Conservation (phyloP, 106 monocot species). For the Dendrobium catenatum region DNA sequence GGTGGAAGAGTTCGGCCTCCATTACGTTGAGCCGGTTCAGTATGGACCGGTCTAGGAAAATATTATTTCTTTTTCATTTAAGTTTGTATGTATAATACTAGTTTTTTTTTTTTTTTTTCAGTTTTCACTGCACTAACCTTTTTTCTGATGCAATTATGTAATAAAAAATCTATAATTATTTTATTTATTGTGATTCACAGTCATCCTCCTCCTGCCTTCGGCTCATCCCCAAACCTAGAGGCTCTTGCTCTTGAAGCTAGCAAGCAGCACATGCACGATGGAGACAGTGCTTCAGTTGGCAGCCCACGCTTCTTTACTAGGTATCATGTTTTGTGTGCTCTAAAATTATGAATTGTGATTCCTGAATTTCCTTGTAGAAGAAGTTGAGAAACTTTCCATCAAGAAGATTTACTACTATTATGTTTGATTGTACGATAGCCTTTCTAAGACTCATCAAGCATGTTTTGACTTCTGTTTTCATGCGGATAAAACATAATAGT, state of each 20-base stretch:
- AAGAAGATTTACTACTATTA: no score
- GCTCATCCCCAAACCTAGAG: slow-evolving; percentile 78
- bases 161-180: not conserved
- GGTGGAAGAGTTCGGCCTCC: no score
- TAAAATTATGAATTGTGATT: not conserved
- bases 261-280: slow-evolving; percentile 28
- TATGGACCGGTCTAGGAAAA: no score
- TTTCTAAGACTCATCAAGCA: no score
- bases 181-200: slow-evolving; percentile 18
- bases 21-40: no score
- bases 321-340: slow-evolving; percentile 9
- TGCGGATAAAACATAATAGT: no score
- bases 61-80: not conserved
- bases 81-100: not conserved
- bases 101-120: slow-evolving; percentile 3
- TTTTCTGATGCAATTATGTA: not conserved
- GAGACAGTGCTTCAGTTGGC: slow-evolving; percentile 30
- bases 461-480: no score
- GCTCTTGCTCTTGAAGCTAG: slow-evolving; percentile 57
- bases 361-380: not conserved
- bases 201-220: slow-evolving; percentile 76
- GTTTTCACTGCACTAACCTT: not conserved
- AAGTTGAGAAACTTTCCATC: not conserved
- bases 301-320: slow-evolving; percentile 12
- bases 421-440: no score